Evolutionary conservation across 2,329 filamentous ascomycete genomes (phyloP).

Genomic region (Proliferodiscus dingleyae): DNA sequence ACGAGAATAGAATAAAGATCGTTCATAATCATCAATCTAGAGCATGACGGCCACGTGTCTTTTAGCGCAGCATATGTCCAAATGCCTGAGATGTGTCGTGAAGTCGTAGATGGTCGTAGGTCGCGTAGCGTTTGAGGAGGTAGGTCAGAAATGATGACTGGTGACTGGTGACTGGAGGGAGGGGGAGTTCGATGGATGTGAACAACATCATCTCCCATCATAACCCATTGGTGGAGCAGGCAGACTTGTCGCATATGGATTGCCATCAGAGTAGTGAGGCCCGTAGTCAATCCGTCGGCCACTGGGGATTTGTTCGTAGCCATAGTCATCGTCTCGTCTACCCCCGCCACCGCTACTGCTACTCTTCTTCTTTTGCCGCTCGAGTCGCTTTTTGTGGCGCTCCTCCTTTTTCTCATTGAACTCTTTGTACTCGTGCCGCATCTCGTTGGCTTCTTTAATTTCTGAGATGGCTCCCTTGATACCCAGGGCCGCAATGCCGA

Average conservation of each 20-base stretch:
- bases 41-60: conserved; percentile 3
- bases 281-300: conserved; percentile 33
- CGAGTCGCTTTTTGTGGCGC: conserved; percentile 40
- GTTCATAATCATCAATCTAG: conserved; percentile 6
- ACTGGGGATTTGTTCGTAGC: conserved; percentile 10
- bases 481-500: conserved; percentile 62
- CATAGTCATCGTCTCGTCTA: conserved; percentile 13
- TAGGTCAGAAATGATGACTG: too few species aligned
- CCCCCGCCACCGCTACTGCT: conserved; percentile 29
- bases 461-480: conserved; percentile 60
- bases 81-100: background rate
- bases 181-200: too few species aligned
- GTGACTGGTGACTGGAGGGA: too few species aligned
- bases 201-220: conserved; percentile 14
- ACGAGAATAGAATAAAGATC: conserved; percentile 8
- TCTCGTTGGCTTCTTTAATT: conserved; percentile 63
- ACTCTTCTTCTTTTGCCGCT: conserved; percentile 35
- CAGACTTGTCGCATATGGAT: conserved; percentile 37
- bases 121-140: background rate
- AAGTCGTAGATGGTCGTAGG: conserved; percentile 2
- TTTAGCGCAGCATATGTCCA: background rate
- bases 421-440: conserved; percentile 50
- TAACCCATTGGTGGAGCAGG: conserved; percentile 31
- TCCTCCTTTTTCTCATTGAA: conserved; percentile 46
- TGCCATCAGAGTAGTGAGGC: conserved; percentile 39